Base-by-base conservation (phyloP, 257 asterid species). In the Thymus quinquecostatus region DNA sequence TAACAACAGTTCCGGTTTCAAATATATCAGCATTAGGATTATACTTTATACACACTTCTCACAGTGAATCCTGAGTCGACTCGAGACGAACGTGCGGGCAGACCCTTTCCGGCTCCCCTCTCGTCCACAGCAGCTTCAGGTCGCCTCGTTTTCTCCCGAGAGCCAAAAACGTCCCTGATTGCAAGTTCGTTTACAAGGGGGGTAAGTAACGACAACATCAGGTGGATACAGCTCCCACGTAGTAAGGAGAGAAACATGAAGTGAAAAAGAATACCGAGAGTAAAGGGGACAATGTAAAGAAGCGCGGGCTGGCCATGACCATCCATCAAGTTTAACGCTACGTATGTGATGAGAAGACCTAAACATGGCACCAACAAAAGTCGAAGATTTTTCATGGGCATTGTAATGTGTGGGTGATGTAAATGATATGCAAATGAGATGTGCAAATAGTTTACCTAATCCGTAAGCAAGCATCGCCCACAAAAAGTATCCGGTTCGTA, bases 401-500 rank as follows among this genome's bases (percentile, higher is more conserved):
- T 30, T 5, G 41, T 51, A 59, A 67, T 38, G 67, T 55, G 44
- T 14, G 2, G n/a, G 4, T 32, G 61, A 8, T 30, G n/a, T 64
- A 9, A 40, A 36, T 38, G 48, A 10, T 59, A 36, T 4, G 30
- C 12, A 29, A 21, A 21, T 21, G 21, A 21, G 21, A 21, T 50
- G 14, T 43, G 6, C 27, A n/a, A 43, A 6, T 69, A 7, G 47
- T 56, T 59, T 84, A 93, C 97, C 96, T 69, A 91, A 84, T 72
- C 97, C 98, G 72, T 93, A 93, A 59, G 98, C 98, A 67, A 87
- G 51, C 97, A 91, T 93, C 4, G 96, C 94, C 98, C 98, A 93
- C 77, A 91, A 69, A 74, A 93, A 93, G 88, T 93, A 93, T 66
- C 98, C 98, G 8, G 78, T 81, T 71, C 84, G 80, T 45, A 93